Conservation (phyloP, 1,284 basidiomycete species). For the Pterula multifida region DNA sequence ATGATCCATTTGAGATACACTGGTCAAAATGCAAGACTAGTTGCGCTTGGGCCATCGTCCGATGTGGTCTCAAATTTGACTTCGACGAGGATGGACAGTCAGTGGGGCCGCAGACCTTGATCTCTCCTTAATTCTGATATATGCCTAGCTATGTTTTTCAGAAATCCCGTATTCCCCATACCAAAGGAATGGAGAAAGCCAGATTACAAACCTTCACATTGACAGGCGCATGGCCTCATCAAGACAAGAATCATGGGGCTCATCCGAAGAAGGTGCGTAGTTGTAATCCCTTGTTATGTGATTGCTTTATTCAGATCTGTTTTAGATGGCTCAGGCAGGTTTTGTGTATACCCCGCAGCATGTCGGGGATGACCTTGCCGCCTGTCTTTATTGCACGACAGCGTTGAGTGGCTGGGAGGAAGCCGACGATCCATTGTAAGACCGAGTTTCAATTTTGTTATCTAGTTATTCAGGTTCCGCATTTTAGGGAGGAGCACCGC, state of each 20-base stretch:
- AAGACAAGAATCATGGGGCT: slow-evolving; percentile 53
- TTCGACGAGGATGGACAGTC: slow-evolving; percentile 45
- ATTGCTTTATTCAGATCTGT: slow-evolving; percentile 5
- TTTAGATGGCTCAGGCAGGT: slow-evolving; percentile 73
- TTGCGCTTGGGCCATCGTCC: slow-evolving; percentile 68
- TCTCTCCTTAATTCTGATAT: background rate
- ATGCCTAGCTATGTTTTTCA: slow-evolving; percentile 32
- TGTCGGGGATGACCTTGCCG: slow-evolving; percentile 58
- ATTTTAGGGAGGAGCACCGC: slow-evolving; percentile 49
- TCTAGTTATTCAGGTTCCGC: slow-evolving; percentile 4
- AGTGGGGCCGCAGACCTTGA: slow-evolving; percentile 13
- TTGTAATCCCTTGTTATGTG: background rate
- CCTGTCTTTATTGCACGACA: slow-evolving; percentile 68
- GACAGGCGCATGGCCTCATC: slow-evolving; percentile 63
- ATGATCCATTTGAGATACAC: slow-evolving; percentile 76
- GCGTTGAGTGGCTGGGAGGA: slow-evolving; percentile 72
- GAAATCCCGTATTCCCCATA: slow-evolving; percentile 48
- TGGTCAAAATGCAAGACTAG: slow-evolving; percentile 44
- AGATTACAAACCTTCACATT: slow-evolving; percentile 53
- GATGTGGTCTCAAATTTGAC: slow-evolving; percentile 53
- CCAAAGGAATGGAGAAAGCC: slow-evolving; percentile 55
- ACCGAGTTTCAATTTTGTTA: slow-evolving; percentile 13
- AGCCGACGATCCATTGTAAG: slow-evolving; percentile 70
- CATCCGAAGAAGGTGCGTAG: slow-evolving; percentile 51
- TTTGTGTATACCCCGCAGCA: slow-evolving; percentile 64